Evolutionary conservation across 1,139 yeast genomes (phyloP).

Genomic region (Suhomyces bribrorum): DNA sequence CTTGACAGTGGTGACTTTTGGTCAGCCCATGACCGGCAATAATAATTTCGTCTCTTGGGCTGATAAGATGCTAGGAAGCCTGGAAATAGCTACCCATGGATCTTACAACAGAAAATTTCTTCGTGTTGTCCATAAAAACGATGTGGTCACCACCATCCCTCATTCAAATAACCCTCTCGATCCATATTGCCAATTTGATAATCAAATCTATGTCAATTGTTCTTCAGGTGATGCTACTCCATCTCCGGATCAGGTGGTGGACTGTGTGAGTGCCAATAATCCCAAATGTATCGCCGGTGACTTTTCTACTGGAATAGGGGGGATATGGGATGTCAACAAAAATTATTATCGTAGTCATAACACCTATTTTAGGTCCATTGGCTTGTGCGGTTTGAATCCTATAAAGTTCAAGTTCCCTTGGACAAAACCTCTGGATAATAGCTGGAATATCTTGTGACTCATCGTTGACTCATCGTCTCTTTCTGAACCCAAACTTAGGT

Average conservation of each 20-base stretch:
- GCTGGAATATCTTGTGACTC: too few relatives aligned
- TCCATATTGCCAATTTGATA: conserved; percentile 41
- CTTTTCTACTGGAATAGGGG: conserved; percentile 23
- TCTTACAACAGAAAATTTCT: conserved; percentile 32
- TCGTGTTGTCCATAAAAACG: conserved; percentile 49
- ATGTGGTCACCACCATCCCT: conserved; percentile 49
- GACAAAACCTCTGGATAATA: too few relatives aligned
- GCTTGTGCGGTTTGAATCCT: conserved; percentile 41
- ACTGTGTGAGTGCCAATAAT: conserved; percentile 35
- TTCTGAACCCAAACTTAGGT: conserved; percentile 39
- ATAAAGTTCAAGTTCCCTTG: too few relatives aligned
- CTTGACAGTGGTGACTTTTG: conserved; percentile 47
- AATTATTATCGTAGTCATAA: conserved; percentile 44
- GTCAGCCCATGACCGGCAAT: conserved; percentile 55
- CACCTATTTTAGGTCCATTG: conserved; percentile 50
- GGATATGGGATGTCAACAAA: conserved; percentile 6
- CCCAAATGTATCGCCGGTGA: conserved; percentile 39
- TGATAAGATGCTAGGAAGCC: conserved; percentile 37
- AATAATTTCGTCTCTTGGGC: conserved; percentile 40
- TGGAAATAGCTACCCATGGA: conserved; percentile 20
- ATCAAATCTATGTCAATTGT: conserved; percentile 49
- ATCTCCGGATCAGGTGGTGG: conserved; percentile 30
- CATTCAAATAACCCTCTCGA: conserved; percentile 26
- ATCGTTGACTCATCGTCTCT: conserved; percentile 1
- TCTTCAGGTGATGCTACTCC: conserved; percentile 31